Conservation (phyloP, 2,329 filamentous ascomycete species). For the Leptographium wingfieldii region DNA sequence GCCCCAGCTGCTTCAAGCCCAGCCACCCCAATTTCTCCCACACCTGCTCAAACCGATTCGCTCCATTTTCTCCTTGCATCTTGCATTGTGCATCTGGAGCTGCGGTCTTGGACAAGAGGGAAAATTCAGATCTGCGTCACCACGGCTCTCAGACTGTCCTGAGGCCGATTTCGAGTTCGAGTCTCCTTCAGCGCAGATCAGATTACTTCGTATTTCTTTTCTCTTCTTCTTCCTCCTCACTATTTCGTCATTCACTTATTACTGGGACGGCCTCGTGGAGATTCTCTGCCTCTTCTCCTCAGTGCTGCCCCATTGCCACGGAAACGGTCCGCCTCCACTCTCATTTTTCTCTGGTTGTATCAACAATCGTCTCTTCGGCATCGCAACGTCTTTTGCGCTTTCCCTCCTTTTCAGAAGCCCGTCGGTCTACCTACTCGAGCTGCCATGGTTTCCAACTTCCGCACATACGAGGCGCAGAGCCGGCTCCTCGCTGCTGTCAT, state of each 20-base stretch:
- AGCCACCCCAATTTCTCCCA: slow-evolving; percentile 6
- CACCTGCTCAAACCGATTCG: neutral
- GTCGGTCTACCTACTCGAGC: neutral
- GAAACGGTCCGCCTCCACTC: neutral
- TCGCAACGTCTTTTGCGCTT: neutral
- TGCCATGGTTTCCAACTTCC: slow-evolving; percentile 43
- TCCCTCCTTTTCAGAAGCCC: neutral
- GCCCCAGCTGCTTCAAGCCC: neutral
- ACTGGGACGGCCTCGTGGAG: neutral
- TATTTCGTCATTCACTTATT: neutral
- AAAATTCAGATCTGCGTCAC: neutral
- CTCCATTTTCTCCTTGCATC: neutral
- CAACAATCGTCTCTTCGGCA: neutral
- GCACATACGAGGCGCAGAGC: slow-evolving; percentile 44
- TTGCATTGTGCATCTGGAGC: neutral
- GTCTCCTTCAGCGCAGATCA: neutral
- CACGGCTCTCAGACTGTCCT: neutral
- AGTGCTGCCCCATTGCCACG: neutral
- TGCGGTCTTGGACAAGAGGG: neutral
- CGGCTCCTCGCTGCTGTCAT: slow-evolving; percentile 50
- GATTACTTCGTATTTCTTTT: neutral
- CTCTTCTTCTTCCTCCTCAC: neutral
- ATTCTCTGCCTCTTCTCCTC: neutral
- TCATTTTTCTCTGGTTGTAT: neutral
- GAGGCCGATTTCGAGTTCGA: neutral